Base-by-base conservation (phyloP, 2,329 filamentous ascomycete species). In the Leptodontidium sp. region DNA sequence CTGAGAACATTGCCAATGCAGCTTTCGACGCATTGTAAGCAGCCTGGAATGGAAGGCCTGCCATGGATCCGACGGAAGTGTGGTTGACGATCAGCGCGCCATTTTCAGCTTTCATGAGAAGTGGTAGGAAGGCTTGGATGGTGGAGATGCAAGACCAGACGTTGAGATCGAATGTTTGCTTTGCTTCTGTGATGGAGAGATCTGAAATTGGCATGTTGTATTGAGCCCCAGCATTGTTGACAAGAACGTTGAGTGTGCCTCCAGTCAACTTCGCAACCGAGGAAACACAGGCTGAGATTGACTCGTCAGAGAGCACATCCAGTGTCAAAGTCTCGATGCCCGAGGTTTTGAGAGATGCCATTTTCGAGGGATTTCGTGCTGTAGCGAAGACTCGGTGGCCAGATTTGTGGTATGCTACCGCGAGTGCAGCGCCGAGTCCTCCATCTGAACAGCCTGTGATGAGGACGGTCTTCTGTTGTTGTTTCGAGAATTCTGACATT, bases 191-290 rank as follows among this genome's bases (percentile, higher is more conserved):
- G 8, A 79, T 59, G 7, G 74, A 71, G 8, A 73, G 67, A 67
- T 81, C 79, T 9, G 77, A 68, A 1, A 81, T 66, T 0, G 80
- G 78, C 71, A 78, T 76, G 9, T 68, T 68, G 62, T 77, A 78
- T n/a, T 75, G 74, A 15, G 74, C 72, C 15, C 79, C 82, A 2
- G 82, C 80, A 72, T 84, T 84, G 72, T 85, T 84, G 68, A 84
- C 74, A 2, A 84, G 78, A 32, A 83, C 76, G 66, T 84, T 24
- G 29, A 64, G n/a, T 43, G 49, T 29, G 21, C 61, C 61, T 35
- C 61, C 49, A 4, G 61, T 64, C 1, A 64, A 11, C 5, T 4
- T 53, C 35, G 21, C 32, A 32, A 64, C 49, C 21, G 40, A 15
- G 14, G 50, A 11, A 58, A 79, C 78, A 2, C 78, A 77, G 5